A percentile compares a stretch with the other conserved stretches of the same genome.
Evolutionary conservation across 306 rosid genomes (phyloP).

Genomic region (Medicago lupulina): DNA sequence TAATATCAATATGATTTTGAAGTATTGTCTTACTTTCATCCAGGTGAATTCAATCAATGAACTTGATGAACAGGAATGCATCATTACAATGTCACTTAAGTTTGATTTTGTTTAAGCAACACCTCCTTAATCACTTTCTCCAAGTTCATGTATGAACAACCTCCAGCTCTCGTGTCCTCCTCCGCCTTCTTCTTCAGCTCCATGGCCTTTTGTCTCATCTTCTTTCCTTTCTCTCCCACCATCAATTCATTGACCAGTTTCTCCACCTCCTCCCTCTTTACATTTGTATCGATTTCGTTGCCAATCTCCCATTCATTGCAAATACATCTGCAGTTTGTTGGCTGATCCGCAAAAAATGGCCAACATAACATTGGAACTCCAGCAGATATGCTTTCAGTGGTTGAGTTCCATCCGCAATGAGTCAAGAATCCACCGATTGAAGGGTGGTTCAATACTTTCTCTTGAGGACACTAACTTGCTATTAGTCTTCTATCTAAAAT

Average conservation of each 20-base stretch:
- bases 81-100: too few relatives aligned
- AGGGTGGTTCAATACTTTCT: constrained; percentile 16
- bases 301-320: constrained; percentile 37
- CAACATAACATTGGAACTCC: constrained; percentile 44
- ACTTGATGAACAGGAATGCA: too few relatives aligned
- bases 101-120: not conserved
- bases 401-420: constrained; percentile 33
- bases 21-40: too few relatives aligned
- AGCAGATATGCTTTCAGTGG: constrained; percentile 18
- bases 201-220: constrained; percentile 29
- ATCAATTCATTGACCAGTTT: constrained; percentile 38
- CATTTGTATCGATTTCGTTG: constrained; percentile 20
- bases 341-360: constrained; percentile 35
- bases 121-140: constrained; percentile 39
- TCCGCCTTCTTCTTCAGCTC: constrained; percentile 26
- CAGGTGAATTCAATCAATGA: too few relatives aligned
- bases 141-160: constrained; percentile 32
- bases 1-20: too few relatives aligned
- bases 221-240: constrained; percentile 39
- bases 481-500: constrained; percentile 29
- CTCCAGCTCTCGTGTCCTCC: constrained; percentile 17
- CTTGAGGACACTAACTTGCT: constrained; percentile 21
- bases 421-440: constrained; percentile 33
- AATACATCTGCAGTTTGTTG: constrained; percentile 1
- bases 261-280: constrained; percentile 39